These are phyloP conservation scores for Chlorella sp. DNA, from an alignment of 139 green algal species.

Conservation along the genomic window DNA sequence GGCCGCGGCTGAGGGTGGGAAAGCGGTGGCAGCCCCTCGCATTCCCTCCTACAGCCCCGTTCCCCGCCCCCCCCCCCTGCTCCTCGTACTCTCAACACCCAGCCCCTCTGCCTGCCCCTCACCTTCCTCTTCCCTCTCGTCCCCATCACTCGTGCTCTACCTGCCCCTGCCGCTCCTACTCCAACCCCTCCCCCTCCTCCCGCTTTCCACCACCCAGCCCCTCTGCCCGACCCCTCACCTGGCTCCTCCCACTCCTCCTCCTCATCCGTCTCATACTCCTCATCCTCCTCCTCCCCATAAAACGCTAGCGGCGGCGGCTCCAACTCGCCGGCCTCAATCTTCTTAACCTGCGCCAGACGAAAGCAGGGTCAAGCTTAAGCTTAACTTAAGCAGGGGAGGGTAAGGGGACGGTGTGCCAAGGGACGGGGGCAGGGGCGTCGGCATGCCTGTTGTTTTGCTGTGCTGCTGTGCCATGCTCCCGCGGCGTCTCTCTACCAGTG, in stretches of 20 bases:
- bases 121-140: slow-evolving; percentile 32
- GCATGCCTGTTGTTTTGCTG: too few relatives aligned
- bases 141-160: not conserved
- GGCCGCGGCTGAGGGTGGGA: not conserved
- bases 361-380: not conserved
- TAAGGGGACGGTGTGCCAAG: too few relatives aligned
- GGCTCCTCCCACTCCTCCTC: slow-evolving; percentile 28
- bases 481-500: too few relatives aligned
- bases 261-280: slow-evolving; percentile 5
- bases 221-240: not conserved
- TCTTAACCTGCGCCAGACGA: slow-evolving; percentile 10
- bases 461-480: too few relatives aligned
- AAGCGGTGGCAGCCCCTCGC: not conserved
- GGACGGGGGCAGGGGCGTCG: too few relatives aligned
- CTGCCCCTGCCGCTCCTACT: not conserved
- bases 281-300: slow-evolving; percentile 8
- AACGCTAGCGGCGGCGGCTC: slow-evolving; percentile 57
- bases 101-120: too few relatives aligned
- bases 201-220: not conserved
- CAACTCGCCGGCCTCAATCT: slow-evolving; percentile 39
- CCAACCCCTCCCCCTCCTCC: not conserved
- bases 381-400: not conserved
- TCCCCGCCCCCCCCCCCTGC: too few relatives aligned
- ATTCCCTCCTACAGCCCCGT: too few relatives aligned
- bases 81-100: not conserved